Base-by-base conservation (phyloP, 257 asterid species). In the Penstemon newberryi region DNA sequence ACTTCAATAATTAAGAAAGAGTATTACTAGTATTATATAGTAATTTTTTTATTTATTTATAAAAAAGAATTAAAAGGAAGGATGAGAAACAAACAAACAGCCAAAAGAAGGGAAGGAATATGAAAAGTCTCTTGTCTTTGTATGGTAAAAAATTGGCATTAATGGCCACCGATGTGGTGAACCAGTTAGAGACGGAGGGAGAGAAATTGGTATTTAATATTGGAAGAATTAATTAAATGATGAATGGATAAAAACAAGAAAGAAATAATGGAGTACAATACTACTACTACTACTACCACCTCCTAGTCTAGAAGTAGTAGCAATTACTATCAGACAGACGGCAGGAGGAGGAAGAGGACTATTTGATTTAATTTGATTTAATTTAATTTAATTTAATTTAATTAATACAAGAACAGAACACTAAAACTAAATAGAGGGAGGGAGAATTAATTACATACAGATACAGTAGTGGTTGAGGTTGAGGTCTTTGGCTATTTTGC, bases 91-190 rank as follows among this genome's bases (percentile, higher is more conserved):
- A 19, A 49, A 65, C 46, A 65, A 46, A 50, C 60, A 57, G 63
- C 49, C 41, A 41, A 58, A 66, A 50, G 33, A 61, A n/a, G 40
- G 7, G 33, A 61, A n/a, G 40, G 7, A 45, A 41, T 15, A 15
- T 15, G 13, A 45, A 58, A 54, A 25, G 33, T 25, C 33, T 25
- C 33, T 15, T n/a, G 66, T 36, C 63, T 67, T 59, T 25, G 75
- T 51, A 1, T 40, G 44, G 56, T 45, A 33, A 53, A 61, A 33
- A 53, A 61, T 11, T 39, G 39, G 54, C 73, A 79, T 86, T 79
- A 79, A 83, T 79, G 77, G 61, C 73, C 88, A 80, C 92, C 92
- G 88, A 64, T 71, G 42, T 53, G 33, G 73, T 73, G 49, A 80
- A 63, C 92, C 95, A 88, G 77, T 85, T 6, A 74, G 73, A 75